Evolutionary conservation across 805 yeast species (phyloP), one percentile per base, ranked within the genome.

Genomic region (Candida maesae): DNA sequence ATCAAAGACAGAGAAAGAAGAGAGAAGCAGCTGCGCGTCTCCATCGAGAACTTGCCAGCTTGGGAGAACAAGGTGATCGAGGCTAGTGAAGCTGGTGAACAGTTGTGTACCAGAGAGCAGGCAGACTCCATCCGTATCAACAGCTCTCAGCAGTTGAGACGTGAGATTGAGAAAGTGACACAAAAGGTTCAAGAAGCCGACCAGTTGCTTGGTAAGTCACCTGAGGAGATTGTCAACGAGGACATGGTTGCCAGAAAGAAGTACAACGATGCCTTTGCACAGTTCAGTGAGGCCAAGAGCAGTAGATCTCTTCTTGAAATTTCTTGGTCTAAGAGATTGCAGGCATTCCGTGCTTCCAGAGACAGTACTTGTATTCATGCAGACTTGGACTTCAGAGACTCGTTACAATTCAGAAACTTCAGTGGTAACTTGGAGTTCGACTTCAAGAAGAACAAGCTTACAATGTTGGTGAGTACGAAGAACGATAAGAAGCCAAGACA

Each of bases 351-450:
- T 36, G 56, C 65, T 35, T 59, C 73, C 34, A 56, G 70, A 38
- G 53, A 64, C 39, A 47, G 67, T 20, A 63, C 75, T 2, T 73
- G 75, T 41, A 57, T 63, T 26, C 73, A 66, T 25, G 82, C 80
- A 15, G 74, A 74, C 44, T 50, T 63, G 25, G 78, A 72, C 39
- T 85, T 85, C 58, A 78, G 76, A 45, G 65, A 70, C 31, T 76
- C 88, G 0, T 61, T 85, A 47, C 74, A 70, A 34, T 65, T 75
- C 31, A 71, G 97, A 61, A 84, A 84, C 4, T 89, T 84, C 58
- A 70, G 73, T 7, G 98, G 97, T 11, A 68, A 72, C 37, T 68
- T 93, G 33, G 70, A 70, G 13, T 81, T 91, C 57, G 83, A 82
- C 48, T 75, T 73, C 44, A 67, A 61, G 6, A 65, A 68, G 9